Percentiles rank a stretch among this genome's conserved stretches.
Evolutionary conservation across 441 rosid species (phyloP).

Genomic region (Gossypium gossypioides): DNA sequence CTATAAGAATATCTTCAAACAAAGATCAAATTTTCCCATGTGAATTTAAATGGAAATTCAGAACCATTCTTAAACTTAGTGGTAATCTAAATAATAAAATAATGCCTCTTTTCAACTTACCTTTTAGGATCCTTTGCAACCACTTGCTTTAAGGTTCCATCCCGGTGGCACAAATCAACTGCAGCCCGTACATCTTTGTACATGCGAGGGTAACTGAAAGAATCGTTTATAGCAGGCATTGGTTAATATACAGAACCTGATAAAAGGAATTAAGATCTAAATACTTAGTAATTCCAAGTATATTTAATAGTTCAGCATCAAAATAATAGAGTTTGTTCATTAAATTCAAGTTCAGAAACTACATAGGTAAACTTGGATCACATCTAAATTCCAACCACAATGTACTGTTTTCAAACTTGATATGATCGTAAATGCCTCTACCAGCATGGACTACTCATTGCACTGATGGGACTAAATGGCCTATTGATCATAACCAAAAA

Average conservation of each 20-base stretch:
- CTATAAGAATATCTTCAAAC: not conserved
- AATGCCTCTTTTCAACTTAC: constrained; percentile 24
- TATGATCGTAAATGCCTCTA: not conserved
- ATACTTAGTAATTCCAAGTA: not conserved
- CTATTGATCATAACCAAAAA: not conserved
- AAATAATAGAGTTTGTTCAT: not conserved
- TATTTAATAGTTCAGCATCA: not conserved
- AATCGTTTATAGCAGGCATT: constrained; percentile 2
- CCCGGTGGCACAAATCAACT: constrained; percentile 97
- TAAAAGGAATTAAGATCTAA: not conserved
- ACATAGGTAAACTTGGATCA: not conserved
- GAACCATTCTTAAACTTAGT: constrained; percentile 1
- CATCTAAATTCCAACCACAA: not conserved
- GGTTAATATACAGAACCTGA: constrained; percentile 1
- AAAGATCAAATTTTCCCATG: not conserved
- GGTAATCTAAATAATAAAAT: not conserved
- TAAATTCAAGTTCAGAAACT: not conserved
- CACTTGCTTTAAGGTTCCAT: constrained; percentile 95
- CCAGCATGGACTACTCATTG: not conserved
- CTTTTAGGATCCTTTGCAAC: constrained; percentile 77
- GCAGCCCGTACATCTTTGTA: constrained; percentile 93
- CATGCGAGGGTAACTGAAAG: constrained; percentile 67
- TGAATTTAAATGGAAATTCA: not conserved
- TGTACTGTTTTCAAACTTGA: not conserved
- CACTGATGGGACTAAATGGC: not conserved